Evolutionary conservation across 2,329 filamentous ascomycete genomes (phyloP).

Genomic region (Hansfordia pulvinata): DNA sequence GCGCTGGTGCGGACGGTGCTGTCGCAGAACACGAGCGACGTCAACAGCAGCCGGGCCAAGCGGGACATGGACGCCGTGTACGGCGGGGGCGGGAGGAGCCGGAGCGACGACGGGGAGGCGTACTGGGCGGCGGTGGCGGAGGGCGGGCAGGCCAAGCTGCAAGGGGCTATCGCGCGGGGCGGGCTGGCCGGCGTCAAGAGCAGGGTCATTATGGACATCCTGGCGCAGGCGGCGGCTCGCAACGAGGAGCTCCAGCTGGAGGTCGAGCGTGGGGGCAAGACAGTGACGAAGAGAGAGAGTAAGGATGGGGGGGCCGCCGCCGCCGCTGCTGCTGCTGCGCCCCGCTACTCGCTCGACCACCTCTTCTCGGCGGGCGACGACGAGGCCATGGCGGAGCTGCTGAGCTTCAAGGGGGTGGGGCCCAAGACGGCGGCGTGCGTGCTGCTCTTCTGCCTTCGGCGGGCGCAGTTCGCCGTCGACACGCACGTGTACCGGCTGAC

Average conservation of each 20-base stretch:
- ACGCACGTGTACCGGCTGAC: constrained; percentile 37
- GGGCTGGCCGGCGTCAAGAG: constrained; percentile 63
- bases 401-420: constrained; percentile 35
- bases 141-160: constrained; percentile 24
- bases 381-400: constrained; percentile 34
- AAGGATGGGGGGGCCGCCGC: too few species aligned
- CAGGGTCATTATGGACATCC: constrained; percentile 54
- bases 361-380: constrained; percentile 26
- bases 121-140: constrained; percentile 25
- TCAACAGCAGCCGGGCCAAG: constrained; percentile 46
- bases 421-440: constrained; percentile 42
- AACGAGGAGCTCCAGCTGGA: too few species aligned
- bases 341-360: constrained; percentile 37
- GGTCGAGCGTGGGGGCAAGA: constrained; percentile 20
- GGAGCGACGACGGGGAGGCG: constrained; percentile 26
- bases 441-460: constrained; percentile 32
- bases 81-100: too few species aligned
- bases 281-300: too few species aligned
- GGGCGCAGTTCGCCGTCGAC: constrained; percentile 36
- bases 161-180: constrained; percentile 54
- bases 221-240: constrained; percentile 53
- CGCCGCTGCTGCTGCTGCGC: too few species aligned
- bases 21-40: constrained; percentile 37
- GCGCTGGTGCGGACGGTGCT: constrained; percentile 37
- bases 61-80: constrained; percentile 29